Conservation (phyloP, 1,284 basidiomycete genomes). For the Rhodotorula glutinis region DNA sequence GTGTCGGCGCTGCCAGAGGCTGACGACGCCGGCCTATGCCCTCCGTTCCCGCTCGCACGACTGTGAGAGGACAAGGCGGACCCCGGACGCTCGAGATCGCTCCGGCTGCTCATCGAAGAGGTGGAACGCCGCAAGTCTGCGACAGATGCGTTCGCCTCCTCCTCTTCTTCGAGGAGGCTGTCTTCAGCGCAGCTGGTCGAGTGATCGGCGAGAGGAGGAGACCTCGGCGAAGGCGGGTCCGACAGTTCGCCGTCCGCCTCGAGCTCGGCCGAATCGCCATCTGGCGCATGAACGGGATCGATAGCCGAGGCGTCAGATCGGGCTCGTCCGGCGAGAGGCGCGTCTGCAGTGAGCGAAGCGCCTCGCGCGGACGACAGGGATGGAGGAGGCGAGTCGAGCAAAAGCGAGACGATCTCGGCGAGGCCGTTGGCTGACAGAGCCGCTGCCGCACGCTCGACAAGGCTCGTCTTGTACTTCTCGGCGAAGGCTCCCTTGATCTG, state of each 20-base stretch:
- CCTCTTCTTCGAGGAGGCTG: background rate
- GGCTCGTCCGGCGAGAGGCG: no score
- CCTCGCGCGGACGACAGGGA: background rate
- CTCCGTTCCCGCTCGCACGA: slow-evolving; percentile 7
- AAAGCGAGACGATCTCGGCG: slow-evolving; percentile 4
- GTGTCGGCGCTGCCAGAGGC: slow-evolving; percentile 25
- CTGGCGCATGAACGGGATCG: background rate
- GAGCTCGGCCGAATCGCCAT: slow-evolving; percentile 9
- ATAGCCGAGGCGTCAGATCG: no score
- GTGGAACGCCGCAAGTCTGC: background rate
- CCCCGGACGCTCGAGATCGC: background rate
- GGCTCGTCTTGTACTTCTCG: slow-evolving; percentile 19
- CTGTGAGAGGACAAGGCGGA: slow-evolving; percentile 20
- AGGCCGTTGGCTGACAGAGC: slow-evolving; percentile 2
- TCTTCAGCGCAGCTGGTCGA: background rate
- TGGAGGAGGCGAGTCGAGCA: background rate
- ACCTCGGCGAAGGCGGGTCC: slow-evolving; percentile 31
- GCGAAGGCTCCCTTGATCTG: slow-evolving; percentile 21
- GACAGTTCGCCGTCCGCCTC: slow-evolving; percentile 34
- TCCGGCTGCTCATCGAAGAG: slow-evolving; percentile 4
- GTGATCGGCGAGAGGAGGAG: slow-evolving; percentile 8
- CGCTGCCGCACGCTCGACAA: slow-evolving; percentile 10
- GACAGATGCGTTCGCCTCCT: background rate
- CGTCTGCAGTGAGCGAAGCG: background rate
- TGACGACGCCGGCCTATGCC: slow-evolving; percentile 24